phyloP scores from a whole-genome alignment of 106 monocot genomes.

The Allium sativum region DNA sequence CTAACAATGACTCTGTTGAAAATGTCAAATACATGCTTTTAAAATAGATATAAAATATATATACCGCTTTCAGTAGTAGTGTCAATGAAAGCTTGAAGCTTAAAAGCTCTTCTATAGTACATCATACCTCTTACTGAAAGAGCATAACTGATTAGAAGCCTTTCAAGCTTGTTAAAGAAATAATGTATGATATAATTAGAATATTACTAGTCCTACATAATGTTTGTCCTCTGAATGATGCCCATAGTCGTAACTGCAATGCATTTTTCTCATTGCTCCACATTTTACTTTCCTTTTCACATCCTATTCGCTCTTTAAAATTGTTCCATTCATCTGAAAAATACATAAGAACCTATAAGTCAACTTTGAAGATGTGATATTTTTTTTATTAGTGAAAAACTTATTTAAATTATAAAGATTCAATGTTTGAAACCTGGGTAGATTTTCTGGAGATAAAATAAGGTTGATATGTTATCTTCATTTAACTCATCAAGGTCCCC shows the following conservation, averaged over 20 bases:
- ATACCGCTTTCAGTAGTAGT: constrained; percentile 92
- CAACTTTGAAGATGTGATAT: too few species aligned
- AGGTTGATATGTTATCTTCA: constrained; percentile 95
- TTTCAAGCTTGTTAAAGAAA: background rate
- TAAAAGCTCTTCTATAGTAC: constrained; percentile 90
- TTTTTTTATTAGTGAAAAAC: too few species aligned
- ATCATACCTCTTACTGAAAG: constrained; percentile 93
- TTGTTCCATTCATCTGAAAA: constrained; percentile 94
- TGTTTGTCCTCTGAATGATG: constrained; percentile 88
- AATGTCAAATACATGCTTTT: too few species aligned
- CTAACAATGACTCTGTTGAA: too few species aligned
- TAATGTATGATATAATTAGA: background rate
- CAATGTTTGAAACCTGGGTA: constrained; percentile 59
- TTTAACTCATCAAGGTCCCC: constrained; percentile 94
- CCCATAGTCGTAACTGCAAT: constrained; percentile 95
- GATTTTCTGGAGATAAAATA: constrained; percentile 97
- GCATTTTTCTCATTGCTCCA: constrained; percentile 95
- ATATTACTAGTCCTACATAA: constrained; percentile 80
- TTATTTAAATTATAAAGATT: background rate
- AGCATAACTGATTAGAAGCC: constrained; percentile 4
- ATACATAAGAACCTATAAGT: background rate
- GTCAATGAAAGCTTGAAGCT: constrained; percentile 98
- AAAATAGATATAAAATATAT: too few species aligned
- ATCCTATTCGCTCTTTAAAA: constrained; percentile 89
- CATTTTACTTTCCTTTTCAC: constrained; percentile 76